phyloP scores from a whole-genome alignment of 1,284 basidiomycete species.

The Vanrija sp. region DNA sequence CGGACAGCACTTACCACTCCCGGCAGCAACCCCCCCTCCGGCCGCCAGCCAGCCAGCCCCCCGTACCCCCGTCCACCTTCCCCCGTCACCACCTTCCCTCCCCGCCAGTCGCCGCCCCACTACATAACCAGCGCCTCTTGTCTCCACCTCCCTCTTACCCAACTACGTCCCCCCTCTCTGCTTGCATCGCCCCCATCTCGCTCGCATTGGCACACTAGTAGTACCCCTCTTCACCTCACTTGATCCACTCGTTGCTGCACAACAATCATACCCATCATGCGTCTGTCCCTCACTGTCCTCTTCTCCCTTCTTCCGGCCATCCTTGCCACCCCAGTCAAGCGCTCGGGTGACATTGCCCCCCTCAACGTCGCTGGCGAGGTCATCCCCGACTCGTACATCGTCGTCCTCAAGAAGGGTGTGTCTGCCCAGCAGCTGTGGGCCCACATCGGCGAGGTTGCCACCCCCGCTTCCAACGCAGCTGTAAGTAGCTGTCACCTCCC shows the following conservation, averaged over 20 bases:
- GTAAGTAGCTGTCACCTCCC: constrained; percentile 52
- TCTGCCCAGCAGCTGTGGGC: constrained; percentile 59
- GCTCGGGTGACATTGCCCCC: constrained; percentile 30
- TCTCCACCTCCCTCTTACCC: not conserved
- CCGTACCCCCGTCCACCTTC: not conserved
- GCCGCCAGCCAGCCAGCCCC: not conserved
- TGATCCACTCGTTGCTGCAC: not conserved
- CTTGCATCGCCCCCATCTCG: not conserved
- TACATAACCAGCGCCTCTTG: not conserved
- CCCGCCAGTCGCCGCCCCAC: not conserved
- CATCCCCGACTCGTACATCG: constrained; percentile 86
- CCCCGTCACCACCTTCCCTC: not conserved
- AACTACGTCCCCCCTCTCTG: not conserved
- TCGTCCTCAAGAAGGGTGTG: constrained; percentile 73
- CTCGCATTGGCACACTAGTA: not conserved
- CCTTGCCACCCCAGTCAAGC: constrained; percentile 40
- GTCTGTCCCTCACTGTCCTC: constrained; percentile 27
- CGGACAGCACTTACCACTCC: not conserved
- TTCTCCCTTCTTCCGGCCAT: constrained; percentile 36
- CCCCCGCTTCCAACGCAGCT: constrained; percentile 16
- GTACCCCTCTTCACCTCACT: not conserved
- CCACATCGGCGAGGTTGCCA: constrained; percentile 56
- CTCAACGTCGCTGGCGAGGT: constrained; percentile 45
- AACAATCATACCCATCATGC: constrained; percentile 23
- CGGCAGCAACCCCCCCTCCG: not conserved